Evolutionary conservation across 73 alveolate genomes (phyloP).

Genomic region (Uronychia setigera): DNA sequence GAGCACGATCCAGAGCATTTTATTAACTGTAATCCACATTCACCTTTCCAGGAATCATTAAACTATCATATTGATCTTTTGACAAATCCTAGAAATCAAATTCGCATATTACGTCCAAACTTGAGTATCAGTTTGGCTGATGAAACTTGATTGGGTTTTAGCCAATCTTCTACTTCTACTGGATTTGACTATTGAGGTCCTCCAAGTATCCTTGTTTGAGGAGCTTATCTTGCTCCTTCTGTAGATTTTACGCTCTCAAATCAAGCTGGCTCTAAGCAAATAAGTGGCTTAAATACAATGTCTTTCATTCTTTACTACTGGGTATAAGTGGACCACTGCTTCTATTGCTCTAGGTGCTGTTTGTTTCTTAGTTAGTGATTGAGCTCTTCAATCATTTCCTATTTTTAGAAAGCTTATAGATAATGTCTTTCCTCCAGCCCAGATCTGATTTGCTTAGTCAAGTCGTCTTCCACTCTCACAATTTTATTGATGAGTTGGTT

Average conservation of each 20-base stretch:
- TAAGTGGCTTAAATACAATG: not conserved
- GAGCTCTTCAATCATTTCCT: not conserved
- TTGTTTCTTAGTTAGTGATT: not conserved
- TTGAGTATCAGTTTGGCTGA: not conserved
- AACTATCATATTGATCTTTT: not conserved
- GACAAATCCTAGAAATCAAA: not conserved
- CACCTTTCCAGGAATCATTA: not conserved
- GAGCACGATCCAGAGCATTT: not conserved
- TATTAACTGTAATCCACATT: not conserved
- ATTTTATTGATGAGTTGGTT: not conserved
- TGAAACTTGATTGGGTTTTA: not conserved
- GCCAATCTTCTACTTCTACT: not conserved
- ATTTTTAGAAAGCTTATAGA: not conserved
- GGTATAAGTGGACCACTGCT: not conserved
- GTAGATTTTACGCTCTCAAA: not conserved
- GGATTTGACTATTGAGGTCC: not conserved
- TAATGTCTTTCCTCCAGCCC: not conserved
- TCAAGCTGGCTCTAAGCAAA: not conserved
- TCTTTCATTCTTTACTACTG: not conserved
- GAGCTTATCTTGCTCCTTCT: not conserved
- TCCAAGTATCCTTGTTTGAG: not conserved
- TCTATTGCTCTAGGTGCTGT: not conserved
- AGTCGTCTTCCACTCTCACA: not conserved
- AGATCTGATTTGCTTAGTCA: not conserved
- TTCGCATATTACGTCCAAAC: not conserved